A percentile compares a stretch with the other conserved stretches of the same genome.
Evolutionary conservation across 352 stramenopile genomes (phyloP).

Genomic region (Phytopythium delawarense): DNA sequence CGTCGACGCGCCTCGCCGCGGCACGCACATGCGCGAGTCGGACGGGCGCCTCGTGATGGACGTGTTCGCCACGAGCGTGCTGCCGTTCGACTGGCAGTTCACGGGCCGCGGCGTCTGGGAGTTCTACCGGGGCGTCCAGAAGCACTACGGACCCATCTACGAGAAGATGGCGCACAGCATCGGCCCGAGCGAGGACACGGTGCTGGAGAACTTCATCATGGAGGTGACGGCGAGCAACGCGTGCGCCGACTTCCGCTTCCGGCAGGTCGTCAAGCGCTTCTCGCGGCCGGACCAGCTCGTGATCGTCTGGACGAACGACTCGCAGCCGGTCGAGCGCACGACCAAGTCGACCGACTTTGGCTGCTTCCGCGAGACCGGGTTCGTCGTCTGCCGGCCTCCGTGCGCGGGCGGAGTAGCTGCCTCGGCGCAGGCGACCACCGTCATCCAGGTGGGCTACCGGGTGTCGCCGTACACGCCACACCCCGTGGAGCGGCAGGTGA

Average conservation of each 20-base stretch:
- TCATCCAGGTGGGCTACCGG: constrained; percentile 23
- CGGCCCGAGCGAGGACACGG: constrained; percentile 26
- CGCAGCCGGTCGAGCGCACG: constrained; percentile 47
- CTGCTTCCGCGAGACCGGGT: constrained; percentile 31
- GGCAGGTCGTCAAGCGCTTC: constrained; percentile 26
- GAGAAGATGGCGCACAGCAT: constrained; percentile 24
- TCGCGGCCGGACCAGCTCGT: constrained; percentile 45
- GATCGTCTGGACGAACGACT: constrained; percentile 48
- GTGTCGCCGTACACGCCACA: constrained; percentile 20
- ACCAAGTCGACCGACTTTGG: constrained; percentile 33
- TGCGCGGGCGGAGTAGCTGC: neutral
- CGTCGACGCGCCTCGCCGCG: constrained; percentile 24
- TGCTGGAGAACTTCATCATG: constrained; percentile 30
- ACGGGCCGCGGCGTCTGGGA: constrained; percentile 29
- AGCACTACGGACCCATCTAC: constrained; percentile 26
- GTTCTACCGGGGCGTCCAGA: constrained; percentile 28
- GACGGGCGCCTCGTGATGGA: constrained; percentile 29
- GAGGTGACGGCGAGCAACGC: constrained; percentile 30
- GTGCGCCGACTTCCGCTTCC: constrained; percentile 24
- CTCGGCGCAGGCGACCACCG: constrained; percentile 1
- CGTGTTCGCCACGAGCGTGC: constrained; percentile 35
- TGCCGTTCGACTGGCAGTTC: constrained; percentile 34
- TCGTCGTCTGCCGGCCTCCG: constrained; percentile 17
- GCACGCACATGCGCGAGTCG: constrained; percentile 25
- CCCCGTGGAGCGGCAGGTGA: constrained; percentile 13